Evolutionary conservation across 352 stramenopile species (phyloP).

Genomic region (Elongisporangium anandrum): DNA sequence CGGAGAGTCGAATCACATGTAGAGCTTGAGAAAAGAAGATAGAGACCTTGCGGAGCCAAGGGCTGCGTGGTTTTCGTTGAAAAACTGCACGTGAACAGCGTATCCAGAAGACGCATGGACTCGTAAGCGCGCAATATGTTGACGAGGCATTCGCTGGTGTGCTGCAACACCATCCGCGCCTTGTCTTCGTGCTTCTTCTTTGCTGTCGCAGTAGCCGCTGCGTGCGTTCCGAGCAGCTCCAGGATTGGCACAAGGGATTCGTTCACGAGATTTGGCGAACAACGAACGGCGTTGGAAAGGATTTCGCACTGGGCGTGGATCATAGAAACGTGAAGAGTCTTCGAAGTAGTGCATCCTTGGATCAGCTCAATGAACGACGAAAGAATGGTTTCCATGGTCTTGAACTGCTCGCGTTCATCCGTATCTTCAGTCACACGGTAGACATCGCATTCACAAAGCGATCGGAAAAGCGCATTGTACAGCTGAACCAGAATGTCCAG

Average conservation of each 20-base stretch:
- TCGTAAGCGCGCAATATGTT: slow-evolving; percentile 72
- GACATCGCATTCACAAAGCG: slow-evolving; percentile 61
- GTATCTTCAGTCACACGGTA: slow-evolving; percentile 87
- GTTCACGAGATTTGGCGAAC: slow-evolving; percentile 75
- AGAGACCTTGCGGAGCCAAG: slow-evolving; percentile 28
- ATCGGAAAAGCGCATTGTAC: slow-evolving; percentile 60
- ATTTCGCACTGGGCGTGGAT: slow-evolving; percentile 33
- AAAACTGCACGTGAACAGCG: slow-evolving; percentile 38
- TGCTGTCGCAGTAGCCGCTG: background rate
- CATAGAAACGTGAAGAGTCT: slow-evolving; percentile 5
- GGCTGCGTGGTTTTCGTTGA: slow-evolving; percentile 12
- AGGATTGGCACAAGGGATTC: slow-evolving; percentile 60
- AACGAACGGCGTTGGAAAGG: slow-evolving; percentile 57
- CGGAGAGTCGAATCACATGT: slow-evolving; percentile 47
- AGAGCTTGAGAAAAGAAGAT: slow-evolving; percentile 37
- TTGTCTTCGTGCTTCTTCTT: slow-evolving; percentile 4
- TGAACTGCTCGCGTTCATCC: slow-evolving; percentile 71
- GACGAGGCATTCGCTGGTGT: slow-evolving; percentile 34
- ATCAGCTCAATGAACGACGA: slow-evolving; percentile 35
- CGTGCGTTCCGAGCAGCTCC: slow-evolving; percentile 37
- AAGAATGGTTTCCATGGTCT: slow-evolving; percentile 74
- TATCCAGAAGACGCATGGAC: slow-evolving; percentile 79
- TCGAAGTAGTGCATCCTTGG: background rate
- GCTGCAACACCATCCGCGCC: background rate
- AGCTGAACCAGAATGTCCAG: slow-evolving; percentile 38